These are phyloP conservation scores for Pseudogymnoascus sp. DNA, from an alignment of 2,329 filamentous ascomycete species.

Conservation along the genomic window DNA sequence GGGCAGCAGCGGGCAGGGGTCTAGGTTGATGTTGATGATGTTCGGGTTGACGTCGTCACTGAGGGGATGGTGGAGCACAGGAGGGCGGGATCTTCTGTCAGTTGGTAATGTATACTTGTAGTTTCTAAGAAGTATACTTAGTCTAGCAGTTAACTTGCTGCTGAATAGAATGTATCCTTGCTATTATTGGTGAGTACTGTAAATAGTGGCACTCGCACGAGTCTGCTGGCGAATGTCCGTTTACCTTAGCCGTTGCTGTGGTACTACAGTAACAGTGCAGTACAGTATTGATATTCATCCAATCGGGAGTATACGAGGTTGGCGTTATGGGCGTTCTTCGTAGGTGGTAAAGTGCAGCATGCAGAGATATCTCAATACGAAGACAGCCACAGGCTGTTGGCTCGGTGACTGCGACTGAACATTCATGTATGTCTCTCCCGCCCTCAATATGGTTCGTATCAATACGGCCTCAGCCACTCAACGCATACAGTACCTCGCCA, in stretches of 20 bases:
- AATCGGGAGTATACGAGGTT: not conserved
- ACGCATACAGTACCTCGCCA: not conserved
- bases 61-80: not conserved
- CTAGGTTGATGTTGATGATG: not conserved
- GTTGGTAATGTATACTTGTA: not conserved
- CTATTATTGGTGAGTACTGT: not conserved
- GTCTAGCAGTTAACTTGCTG: not conserved
- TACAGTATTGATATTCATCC: not conserved
- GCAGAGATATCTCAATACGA: not conserved
- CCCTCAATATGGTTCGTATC: too few species aligned
- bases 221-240: not conserved
- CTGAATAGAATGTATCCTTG: not conserved
- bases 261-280: not conserved
- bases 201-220: not conserved
- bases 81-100: not conserved
- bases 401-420: not conserved
- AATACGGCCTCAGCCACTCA: too few species aligned
- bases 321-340: not conserved
- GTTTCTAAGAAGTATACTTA: not conserved
- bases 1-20: not conserved
- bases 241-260: too few species aligned
- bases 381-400: not conserved
- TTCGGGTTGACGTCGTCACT: not conserved
- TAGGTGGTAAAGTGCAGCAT: not conserved
- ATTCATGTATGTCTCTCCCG: not conserved